Base-by-base conservation (phyloP, 116 monocot species). In the Iris pallida region DNA sequence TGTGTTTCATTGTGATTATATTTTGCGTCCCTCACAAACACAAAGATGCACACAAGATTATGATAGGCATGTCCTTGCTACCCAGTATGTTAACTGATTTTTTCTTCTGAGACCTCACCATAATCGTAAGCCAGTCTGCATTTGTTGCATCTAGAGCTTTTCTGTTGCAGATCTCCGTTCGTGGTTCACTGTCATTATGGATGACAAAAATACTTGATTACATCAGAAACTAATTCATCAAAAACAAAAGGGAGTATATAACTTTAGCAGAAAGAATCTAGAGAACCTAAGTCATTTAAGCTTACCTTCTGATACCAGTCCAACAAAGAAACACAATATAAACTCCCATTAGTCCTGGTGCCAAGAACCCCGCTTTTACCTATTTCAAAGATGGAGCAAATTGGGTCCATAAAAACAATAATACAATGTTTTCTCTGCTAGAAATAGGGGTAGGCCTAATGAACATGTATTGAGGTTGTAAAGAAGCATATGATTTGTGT, bases 251-350 rank as follows among this genome's bases (percentile, higher is more conserved):
- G 11, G 12, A 42, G 40, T 4, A 15, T 9, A 61, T 41, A 8
- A 16, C 45, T 63, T 63, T 44, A 44, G 42, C 4, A n/a, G 11
- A 63, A 45, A n/a, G 45, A 7, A 55, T 16, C 6, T 55, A 18
- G 55, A 55, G 0, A 30, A 30, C 30, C 30, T 30, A 30, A 30
- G 30, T 30, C 30, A 30, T 30, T 30, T 13, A 47, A 69, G 49
- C 1, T 57, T 76, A 88, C 97, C 92, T 97, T 53, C 90, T 81
- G 30, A 92, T 80, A 12, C 83, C 89, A 76, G 85, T 76, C 97
- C 97, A 97, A 64, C 90, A 97, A 48, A 92, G 80, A 63, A 87
- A 97, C 5, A 92, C 92, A 42, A 85, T 75, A 47, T 97, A 97
- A 61, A 89, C 55, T 12, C 92, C 90, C 97, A 97, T 92, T 42